A percentile compares a stretch with the other conserved stretches of the same genome.
Conservation (phyloP, 1,139 yeast genomes). For the Saccharomyces hybrid region DNA sequence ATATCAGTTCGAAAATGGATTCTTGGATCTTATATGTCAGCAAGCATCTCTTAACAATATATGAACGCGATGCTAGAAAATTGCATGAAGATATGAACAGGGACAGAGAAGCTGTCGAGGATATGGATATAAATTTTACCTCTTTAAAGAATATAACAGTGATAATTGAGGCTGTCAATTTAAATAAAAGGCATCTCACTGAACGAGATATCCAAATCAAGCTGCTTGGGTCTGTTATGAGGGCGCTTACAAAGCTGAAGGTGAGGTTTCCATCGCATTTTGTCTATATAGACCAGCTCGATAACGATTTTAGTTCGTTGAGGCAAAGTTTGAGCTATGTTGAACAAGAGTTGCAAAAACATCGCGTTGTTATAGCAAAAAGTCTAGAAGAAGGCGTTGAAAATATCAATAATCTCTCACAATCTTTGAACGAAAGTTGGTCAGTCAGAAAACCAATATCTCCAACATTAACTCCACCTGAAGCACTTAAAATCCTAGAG, state of each 20-base stretch:
- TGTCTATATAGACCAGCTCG: conserved; percentile 60
- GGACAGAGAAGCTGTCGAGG: conserved; percentile 9
- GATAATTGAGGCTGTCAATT: not conserved
- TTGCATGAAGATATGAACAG: not conserved
- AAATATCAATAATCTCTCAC: conserved; percentile 36
- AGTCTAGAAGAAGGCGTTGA: conserved; percentile 39
- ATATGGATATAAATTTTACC: not conserved
- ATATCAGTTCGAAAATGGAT: not conserved
- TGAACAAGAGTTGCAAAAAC: conserved; percentile 37
- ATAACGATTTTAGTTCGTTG: conserved; percentile 43
- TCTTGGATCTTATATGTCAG: not conserved
- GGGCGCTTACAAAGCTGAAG: conserved; percentile 33
- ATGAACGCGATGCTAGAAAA: not conserved
- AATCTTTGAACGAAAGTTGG: conserved; percentile 41
- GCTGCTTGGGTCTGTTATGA: conserved; percentile 8
- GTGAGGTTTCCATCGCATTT: conserved; percentile 48
- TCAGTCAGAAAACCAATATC: conserved; percentile 42
- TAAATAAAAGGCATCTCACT: not conserved
- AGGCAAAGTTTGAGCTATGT: conserved; percentile 39
- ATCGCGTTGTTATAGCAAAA: conserved; percentile 38
- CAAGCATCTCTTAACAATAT: not conserved
- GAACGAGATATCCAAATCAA: not conserved
- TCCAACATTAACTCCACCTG: conserved; percentile 39
- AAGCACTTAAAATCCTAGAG: conserved; percentile 44
- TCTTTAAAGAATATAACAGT: not conserved